Conservation (phyloP, 2,329 filamentous ascomycete genomes). For the Pseudocercospora ulei region DNA sequence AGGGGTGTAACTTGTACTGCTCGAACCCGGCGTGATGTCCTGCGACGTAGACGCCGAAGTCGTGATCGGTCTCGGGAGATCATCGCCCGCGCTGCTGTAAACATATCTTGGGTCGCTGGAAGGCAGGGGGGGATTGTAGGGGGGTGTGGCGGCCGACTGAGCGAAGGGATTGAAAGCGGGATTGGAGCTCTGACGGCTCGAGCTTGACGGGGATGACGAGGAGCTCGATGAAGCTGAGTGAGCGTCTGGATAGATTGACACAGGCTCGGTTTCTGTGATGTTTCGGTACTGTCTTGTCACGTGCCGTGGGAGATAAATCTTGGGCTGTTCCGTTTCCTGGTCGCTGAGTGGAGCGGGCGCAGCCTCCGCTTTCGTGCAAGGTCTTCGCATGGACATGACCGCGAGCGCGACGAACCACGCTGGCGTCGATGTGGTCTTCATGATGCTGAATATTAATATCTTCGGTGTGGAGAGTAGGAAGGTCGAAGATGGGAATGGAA, state of each 20-base stretch:
- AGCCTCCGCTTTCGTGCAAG: constrained; percentile 42
- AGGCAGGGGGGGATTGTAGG: constrained; percentile 2
- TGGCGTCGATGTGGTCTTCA: constrained; percentile 40
- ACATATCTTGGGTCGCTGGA: neutral
- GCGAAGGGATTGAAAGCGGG: constrained; percentile 2
- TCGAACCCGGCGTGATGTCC: neutral
- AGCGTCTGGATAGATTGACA: neutral
- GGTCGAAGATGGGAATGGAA: constrained; percentile 7
- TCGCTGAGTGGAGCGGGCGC: constrained; percentile 40
- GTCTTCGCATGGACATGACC: constrained; percentile 39
- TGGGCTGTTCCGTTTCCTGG: constrained; percentile 34
- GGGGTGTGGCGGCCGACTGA: constrained; percentile 8
- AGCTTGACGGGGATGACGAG: constrained; percentile 1
- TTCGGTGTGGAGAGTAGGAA: constrained; percentile 18
- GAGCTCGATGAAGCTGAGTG: constrained; percentile 3
- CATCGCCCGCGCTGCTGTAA: constrained; percentile 3
- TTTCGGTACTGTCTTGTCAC: constrained; percentile 38
- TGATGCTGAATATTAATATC: constrained; percentile 27
- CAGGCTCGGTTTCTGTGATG: constrained; percentile 24
- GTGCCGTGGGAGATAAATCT: constrained; percentile 44
- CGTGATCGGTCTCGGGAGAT: constrained; percentile 7
- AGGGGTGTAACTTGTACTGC: neutral
- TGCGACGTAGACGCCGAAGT: constrained; percentile 11
- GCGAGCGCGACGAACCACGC: constrained; percentile 42
- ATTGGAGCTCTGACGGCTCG: neutral